A percentile compares a stretch with the other conserved stretches of the same genome.
These are phyloP conservation scores for Naganishia cerealis DNA, from an alignment of 1,284 basidiomycete genomes.

Conservation along the genomic window DNA sequence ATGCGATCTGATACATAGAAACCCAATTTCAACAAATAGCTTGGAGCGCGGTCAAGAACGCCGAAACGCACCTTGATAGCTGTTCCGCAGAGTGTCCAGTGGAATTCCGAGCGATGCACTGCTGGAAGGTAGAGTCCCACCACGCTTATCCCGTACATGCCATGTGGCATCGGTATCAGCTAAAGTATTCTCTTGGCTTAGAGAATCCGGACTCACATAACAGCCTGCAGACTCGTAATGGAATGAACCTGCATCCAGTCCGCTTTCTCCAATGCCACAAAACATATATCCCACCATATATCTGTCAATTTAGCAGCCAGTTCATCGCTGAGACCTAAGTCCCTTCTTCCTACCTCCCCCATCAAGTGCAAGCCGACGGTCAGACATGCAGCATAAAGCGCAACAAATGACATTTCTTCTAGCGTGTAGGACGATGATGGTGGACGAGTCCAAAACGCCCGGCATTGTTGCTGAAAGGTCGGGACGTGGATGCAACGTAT, in stretches of 20 bases:
- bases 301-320: constrained; percentile 37
- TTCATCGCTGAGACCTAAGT: constrained; percentile 41
- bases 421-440: constrained; percentile 30
- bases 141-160: constrained; percentile 25
- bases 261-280: constrained; percentile 37
- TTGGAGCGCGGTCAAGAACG: background rate
- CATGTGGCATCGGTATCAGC: background rate
- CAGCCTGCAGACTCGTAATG: constrained; percentile 37
- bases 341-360: constrained; percentile 39
- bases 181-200: background rate
- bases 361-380: constrained; percentile 40
- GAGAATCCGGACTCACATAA: constrained; percentile 34
- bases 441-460: constrained; percentile 33
- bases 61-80: constrained; percentile 35
- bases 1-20: constrained; percentile 21
- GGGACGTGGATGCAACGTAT: constrained; percentile 38
- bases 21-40: background rate
- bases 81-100: constrained; percentile 39
- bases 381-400: constrained; percentile 38
- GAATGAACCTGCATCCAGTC: constrained; percentile 43
- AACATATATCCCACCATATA: constrained; percentile 38
- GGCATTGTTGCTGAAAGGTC: constrained; percentile 36
- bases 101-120: constrained; percentile 37
- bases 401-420: constrained; percentile 37
- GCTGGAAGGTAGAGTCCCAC: constrained; percentile 37